Evolutionary conservation across 192 early-diverging fungal species (phyloP), one percentile per base, ranked within the genome.

Genomic region (Linnemannia hyalina): DNA sequence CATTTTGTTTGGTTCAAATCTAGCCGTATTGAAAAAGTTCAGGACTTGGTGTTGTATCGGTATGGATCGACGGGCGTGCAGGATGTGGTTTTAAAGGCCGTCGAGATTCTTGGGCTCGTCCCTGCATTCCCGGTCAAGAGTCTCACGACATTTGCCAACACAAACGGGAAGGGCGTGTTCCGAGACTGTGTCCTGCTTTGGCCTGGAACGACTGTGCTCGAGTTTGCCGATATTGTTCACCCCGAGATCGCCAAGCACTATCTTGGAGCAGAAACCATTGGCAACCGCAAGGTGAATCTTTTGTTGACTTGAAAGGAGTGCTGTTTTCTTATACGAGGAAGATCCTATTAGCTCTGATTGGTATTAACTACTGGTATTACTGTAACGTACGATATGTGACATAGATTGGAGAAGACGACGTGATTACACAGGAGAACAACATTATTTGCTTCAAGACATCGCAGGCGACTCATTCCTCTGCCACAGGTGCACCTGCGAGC

Each of bases 21-120:
- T 40, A 88, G 92, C 29, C 81, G 93, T 40, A 84, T 94, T 40
- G 92, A 92, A 26, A 93, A 92, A 49, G 91, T 94, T 16, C 92
- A 92, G 75, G 96, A 97, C 70, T 82, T 97, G 57, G 96, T 97
- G 1, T 74, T 97, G 77, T 97, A 96, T 78, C 92, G 96, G 10
- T 97, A 95, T 86, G 96, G 95, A 22, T 92, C 91, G 10, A 96
- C 96, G 6, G 96, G 96, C n/a, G 94, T 96, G 10, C 93, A 93
- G 60, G 94, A 95, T 11, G 92, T 93, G 1, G 76, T 97, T 70
- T 81, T 90, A 46, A 86, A 90, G 26, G 94, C 93, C 0, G 92
- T 97, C 1, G 91, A 94, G 35, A 81, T 91, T 9, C 80, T 95
- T 11, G 93, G 94, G 0, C 84, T 96, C 38, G 88, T 96, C 26